Conservation (phyloP, 169 alveolate species). For the Plasmodium gaboni region DNA sequence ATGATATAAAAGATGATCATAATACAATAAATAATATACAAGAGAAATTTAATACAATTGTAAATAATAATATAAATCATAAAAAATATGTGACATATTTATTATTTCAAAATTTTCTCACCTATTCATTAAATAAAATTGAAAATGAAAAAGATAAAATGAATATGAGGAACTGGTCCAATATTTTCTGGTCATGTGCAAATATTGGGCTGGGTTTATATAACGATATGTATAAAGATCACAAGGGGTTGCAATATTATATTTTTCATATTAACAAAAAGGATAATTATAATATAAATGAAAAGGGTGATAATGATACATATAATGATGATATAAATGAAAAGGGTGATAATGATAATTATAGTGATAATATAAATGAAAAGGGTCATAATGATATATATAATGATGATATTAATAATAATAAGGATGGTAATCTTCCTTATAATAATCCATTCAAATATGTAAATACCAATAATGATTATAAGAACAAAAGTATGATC, state of each 20-base stretch:
- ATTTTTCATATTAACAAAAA: neutral
- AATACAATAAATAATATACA: neutral
- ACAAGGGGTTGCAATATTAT: constrained; percentile 14
- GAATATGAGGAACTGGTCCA: constrained; percentile 62
- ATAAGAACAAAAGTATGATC: too few relatives aligned
- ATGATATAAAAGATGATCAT: neutral
- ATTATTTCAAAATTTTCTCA: constrained; percentile 42
- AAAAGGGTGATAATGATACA: neutral
- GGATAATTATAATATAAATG: neutral
- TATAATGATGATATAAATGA: neutral
- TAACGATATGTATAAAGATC: constrained; percentile 14
- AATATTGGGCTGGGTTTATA: constrained; percentile 60
- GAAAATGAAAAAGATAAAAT: constrained; percentile 43
- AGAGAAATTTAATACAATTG: neutral
- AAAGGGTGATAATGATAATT: neutral
- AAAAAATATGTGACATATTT: constrained; percentile 41
- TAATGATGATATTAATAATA: neutral
- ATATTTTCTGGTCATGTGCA: constrained; percentile 72
- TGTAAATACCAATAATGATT: too few relatives aligned
- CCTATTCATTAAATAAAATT: constrained; percentile 43
- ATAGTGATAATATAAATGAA: neutral
- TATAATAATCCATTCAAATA: neutral
- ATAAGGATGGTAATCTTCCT: neutral
- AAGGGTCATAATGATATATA: neutral
- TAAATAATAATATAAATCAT: constrained; percentile 8